A percentile compares a stretch with the other conserved stretches of the same genome.
These are phyloP conservation scores for Torrubiellomyces zombiae DNA, from an alignment of 2,329 filamentous ascomycete species.

Conservation along the genomic window DNA sequence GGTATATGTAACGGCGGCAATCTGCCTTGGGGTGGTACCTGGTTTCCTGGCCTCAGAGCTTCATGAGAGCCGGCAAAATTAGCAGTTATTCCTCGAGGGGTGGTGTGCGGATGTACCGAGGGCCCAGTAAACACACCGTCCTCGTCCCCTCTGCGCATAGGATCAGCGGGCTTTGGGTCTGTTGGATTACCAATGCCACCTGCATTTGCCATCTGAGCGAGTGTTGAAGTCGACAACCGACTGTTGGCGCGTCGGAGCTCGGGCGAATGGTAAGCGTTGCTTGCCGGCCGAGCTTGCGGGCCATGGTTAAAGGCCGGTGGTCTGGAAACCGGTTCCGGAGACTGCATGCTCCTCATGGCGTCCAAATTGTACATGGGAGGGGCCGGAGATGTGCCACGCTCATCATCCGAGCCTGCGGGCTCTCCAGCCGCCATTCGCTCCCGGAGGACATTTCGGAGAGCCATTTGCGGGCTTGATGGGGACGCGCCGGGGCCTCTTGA, in stretches of 20 bases:
- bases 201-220: constrained; percentile 63
- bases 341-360: constrained; percentile 37
- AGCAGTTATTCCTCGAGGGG: constrained; percentile 33
- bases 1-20: constrained; percentile 24
- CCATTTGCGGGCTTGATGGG: constrained; percentile 17
- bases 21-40: constrained; percentile 17
- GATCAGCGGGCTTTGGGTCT: constrained; percentile 14
- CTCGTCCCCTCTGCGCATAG: constrained; percentile 14
- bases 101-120: constrained; percentile 34
- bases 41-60: constrained; percentile 26
- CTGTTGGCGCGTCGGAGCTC: constrained; percentile 70
- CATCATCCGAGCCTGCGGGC: constrained; percentile 40
- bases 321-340: constrained; percentile 58
- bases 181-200: constrained; percentile 32
- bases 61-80: constrained; percentile 37
- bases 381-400: constrained; percentile 17
- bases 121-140: constrained; percentile 20
- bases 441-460: constrained; percentile 21
- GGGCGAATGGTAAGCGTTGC: constrained; percentile 53
- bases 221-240: constrained; percentile 65
- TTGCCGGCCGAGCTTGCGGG: constrained; percentile 51
- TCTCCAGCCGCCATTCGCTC: constrained; percentile 32
- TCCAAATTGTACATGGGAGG: constrained; percentile 33
- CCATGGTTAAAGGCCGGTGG: constrained; percentile 70
- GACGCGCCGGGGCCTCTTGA: constrained; percentile 12